Evolutionary conservation across 106 monocot genomes (phyloP), one percentile per base, ranked within the genome.

Genomic region (Agapanthus africanus): DNA sequence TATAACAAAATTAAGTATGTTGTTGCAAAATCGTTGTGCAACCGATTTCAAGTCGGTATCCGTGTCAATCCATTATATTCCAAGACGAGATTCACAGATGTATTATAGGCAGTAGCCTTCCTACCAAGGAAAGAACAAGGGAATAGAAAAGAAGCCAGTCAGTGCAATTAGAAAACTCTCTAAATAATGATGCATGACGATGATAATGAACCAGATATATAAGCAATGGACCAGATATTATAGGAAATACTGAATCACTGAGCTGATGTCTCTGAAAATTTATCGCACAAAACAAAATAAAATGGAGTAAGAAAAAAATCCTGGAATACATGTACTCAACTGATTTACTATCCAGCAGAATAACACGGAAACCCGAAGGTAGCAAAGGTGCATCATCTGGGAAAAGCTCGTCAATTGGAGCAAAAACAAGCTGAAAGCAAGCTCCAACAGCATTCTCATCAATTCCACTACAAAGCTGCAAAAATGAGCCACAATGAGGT

Each of bases 351-450:
- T 87, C 92, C 35, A 99, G 68, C 3, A 87, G 85, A 44, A 87
- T 90, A 35, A 92, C 84, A 49, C 97, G 84, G 63, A 99, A 99
- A 23, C 97, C 97, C 37, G 97, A 99, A 75, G 97, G 86, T 19
- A 92, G 65, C 26, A 99, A 62, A 11, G 79, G 92, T 54, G 85
- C 92, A 81, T 99, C 83, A 73, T 92, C 92, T 41, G 86, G 89
- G 46, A 92, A 99, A 73, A 81, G 84, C 49, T 99, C 97, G 70
- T 87, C 89, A 34, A 99, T 99, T 33, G 92, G 92, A 52, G 97
- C 92, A 81, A 92, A 99, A 52, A 99, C 84, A 76, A 99, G 87
- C 47, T 99, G 91, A 73, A 81, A 82, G 69, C 81, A 99, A 8
- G 90, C 80, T 47, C 89, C 86, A 25, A 81, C 70, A 23, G 88